These are phyloP conservation scores for Pichia pseudocactophila DNA, from an alignment of 805 yeast species.

Conservation along the genomic window DNA sequence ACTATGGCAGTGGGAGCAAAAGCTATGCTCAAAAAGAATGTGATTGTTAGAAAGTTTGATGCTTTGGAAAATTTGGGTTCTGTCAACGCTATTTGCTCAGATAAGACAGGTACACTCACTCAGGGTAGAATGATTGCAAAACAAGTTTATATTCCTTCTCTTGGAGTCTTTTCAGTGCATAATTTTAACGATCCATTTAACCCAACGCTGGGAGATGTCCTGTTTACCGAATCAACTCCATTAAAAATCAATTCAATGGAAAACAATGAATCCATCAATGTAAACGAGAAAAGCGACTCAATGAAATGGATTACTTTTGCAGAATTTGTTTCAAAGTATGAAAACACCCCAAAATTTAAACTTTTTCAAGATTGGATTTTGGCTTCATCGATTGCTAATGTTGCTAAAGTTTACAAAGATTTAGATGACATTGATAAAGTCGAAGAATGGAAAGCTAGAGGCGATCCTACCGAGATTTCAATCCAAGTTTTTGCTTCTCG, in stretches of 20 bases:
- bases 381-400: slow-evolving; percentile 70
- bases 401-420: slow-evolving; percentile 53
- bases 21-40: slow-evolving; percentile 59
- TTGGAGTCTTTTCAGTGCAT: slow-evolving; percentile 46
- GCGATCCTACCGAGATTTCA: slow-evolving; percentile 88
- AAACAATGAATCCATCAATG: slow-evolving; percentile 27
- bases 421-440: slow-evolving; percentile 27
- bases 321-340: slow-evolving; percentile 12
- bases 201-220: slow-evolving; percentile 48
- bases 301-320: slow-evolving; percentile 22
- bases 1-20: slow-evolving; percentile 81
- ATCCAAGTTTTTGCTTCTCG: slow-evolving; percentile 69
- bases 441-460: slow-evolving; percentile 63
- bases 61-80: slow-evolving; percentile 75
- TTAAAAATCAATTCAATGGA: slow-evolving; percentile 31
- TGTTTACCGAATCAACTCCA: slow-evolving; percentile 30
- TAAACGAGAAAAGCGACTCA: slow-evolving; percentile 16
- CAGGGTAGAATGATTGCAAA: slow-evolving; percentile 74
- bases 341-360: slow-evolving; percentile 12
- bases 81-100: slow-evolving; percentile 72
- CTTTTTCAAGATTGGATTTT: slow-evolving; percentile 43
- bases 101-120: slow-evolving; percentile 75
- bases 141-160: slow-evolving; percentile 57
- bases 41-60: slow-evolving; percentile 68
- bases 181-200: slow-evolving; percentile 53